These are phyloP conservation scores for Aureobasidium melanogenum DNA, from an alignment of 2,329 filamentous ascomycete species.

Conservation along the genomic window DNA sequence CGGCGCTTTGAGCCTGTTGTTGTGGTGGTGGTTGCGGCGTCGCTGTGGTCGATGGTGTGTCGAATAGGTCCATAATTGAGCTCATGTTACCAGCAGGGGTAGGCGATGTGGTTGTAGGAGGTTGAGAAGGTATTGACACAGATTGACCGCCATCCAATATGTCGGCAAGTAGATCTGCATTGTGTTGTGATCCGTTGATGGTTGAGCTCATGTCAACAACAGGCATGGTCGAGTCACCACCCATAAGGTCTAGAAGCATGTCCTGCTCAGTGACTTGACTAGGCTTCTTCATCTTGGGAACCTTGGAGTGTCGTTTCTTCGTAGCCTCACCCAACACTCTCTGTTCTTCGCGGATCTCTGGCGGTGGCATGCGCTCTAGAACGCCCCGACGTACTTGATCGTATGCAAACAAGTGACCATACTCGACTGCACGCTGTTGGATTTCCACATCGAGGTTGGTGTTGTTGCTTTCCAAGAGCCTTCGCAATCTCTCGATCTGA, in stretches of 20 bases:
- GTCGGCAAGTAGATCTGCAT: slow-evolving; percentile 80
- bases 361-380: slow-evolving; percentile 93
- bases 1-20: slow-evolving; percentile 26
- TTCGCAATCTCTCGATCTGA: slow-evolving; percentile 79
- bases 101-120: slow-evolving; percentile 27
- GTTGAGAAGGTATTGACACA: slow-evolving; percentile 34
- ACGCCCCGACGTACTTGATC: slow-evolving; percentile 84
- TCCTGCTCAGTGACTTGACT: slow-evolving; percentile 85
- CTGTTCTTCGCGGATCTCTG: slow-evolving; percentile 93
- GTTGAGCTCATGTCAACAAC: slow-evolving; percentile 45
- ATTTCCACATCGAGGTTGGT: slow-evolving; percentile 90
- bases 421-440: slow-evolving; percentile 92
- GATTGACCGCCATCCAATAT: slow-evolving; percentile 69
- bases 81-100: slow-evolving; percentile 30
- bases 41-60: slow-evolving; percentile 35
- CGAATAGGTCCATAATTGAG: slow-evolving; percentile 87
- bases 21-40: slow-evolving; percentile 34
- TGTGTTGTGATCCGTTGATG: slow-evolving; percentile 55
- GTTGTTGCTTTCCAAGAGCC: slow-evolving; percentile 67
- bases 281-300: slow-evolving; percentile 62
- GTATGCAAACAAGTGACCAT: slow-evolving; percentile 85
- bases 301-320: slow-evolving; percentile 40
- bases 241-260: slow-evolving; percentile 86
- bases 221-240: slow-evolving; percentile 57
- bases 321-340: slow-evolving; percentile 76